Evolutionary conservation across 1,284 basidiomycete species (phyloP).

Genomic region (Gymnopus androsaceus): DNA sequence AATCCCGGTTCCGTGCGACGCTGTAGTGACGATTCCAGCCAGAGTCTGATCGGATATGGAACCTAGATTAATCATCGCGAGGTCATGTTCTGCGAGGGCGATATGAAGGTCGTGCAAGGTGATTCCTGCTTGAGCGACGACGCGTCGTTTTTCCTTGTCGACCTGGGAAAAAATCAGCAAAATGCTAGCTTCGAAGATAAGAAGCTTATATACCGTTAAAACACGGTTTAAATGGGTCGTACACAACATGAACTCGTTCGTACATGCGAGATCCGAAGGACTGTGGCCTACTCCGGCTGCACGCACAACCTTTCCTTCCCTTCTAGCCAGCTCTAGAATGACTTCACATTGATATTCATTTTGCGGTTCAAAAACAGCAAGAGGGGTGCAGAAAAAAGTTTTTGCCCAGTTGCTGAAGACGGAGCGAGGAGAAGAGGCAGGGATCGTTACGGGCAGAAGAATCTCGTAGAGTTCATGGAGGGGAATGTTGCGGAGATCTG

Average conservation of each 20-base stretch:
- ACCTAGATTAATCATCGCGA: slow-evolving; percentile 92
- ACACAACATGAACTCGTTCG: slow-evolving; percentile 80
- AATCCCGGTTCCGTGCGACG: slow-evolving; percentile 92
- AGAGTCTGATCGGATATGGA: slow-evolving; percentile 97
- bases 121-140: slow-evolving; percentile 80
- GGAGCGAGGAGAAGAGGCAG: slow-evolving; percentile 40
- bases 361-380: slow-evolving; percentile 77
- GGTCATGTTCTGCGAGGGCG: slow-evolving; percentile 64
- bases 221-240: slow-evolving; percentile 71
- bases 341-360: slow-evolving; percentile 73
- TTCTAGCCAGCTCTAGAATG: slow-evolving; percentile 82
- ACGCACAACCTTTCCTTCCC: slow-evolving; percentile 73
- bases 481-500: slow-evolving; percentile 34
- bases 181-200: slow-evolving; percentile 12
- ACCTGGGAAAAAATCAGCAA: slow-evolving; percentile 49
- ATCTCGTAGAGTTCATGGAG: slow-evolving; percentile 47
- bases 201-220: slow-evolving; percentile 57
- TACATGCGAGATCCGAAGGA: slow-evolving; percentile 91
- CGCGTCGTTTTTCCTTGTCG: slow-evolving; percentile 68
- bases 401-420: slow-evolving; percentile 73
- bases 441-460: slow-evolving; percentile 54
- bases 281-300: slow-evolving; percentile 91
- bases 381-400: slow-evolving; percentile 66
- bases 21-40: slow-evolving; percentile 92
- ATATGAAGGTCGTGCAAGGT: slow-evolving; percentile 73